These are phyloP conservation scores for Termitomyces sp. DNA, from an alignment of 768 basidiomycete species.

Conservation along the genomic window DNA sequence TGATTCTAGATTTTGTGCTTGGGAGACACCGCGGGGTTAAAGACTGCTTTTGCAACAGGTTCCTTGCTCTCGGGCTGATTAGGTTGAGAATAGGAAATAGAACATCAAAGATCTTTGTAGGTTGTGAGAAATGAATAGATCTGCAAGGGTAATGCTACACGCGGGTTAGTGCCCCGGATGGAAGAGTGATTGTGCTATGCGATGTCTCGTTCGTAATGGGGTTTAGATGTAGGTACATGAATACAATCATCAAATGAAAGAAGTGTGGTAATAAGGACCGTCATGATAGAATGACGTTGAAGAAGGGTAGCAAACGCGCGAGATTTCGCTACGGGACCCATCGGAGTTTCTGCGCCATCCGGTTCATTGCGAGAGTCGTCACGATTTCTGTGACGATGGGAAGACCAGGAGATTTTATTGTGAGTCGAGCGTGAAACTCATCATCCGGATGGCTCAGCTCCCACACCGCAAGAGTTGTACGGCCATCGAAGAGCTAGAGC, in stretches of 20 bases:
- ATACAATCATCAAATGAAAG: slow-evolving; percentile 11
- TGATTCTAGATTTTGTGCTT: background rate
- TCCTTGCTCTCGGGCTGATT: slow-evolving; percentile 15
- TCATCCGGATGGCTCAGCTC: slow-evolving; percentile 56
- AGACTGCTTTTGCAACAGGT: slow-evolving; percentile 4
- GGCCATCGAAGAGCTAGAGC: slow-evolving; percentile 59
- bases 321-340: slow-evolving; percentile 35
- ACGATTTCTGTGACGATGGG: slow-evolving; percentile 71
- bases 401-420: slow-evolving; percentile 54
- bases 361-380: slow-evolving; percentile 70
- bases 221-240: slow-evolving; percentile 6
- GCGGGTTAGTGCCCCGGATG: slow-evolving; percentile 15
- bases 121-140: slow-evolving; percentile 16
- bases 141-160: slow-evolving; percentile 18
- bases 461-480: slow-evolving; percentile 62
- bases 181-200: slow-evolving; percentile 1
- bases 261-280: slow-evolving; percentile 6
- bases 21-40: slow-evolving; percentile 15
- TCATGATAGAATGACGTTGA: background rate
- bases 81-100: slow-evolving; percentile 13
- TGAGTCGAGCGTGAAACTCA: slow-evolving; percentile 56
- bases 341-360: slow-evolving; percentile 57
- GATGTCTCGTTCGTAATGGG: slow-evolving; percentile 7
- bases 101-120: slow-evolving; percentile 8
- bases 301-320: background rate